Percentiles rank a stretch among this genome's conserved stretches.
phyloP scores from a whole-genome alignment of 1,284 basidiomycete species.

The Xerocomus cyaneibrunnescens region DNA sequence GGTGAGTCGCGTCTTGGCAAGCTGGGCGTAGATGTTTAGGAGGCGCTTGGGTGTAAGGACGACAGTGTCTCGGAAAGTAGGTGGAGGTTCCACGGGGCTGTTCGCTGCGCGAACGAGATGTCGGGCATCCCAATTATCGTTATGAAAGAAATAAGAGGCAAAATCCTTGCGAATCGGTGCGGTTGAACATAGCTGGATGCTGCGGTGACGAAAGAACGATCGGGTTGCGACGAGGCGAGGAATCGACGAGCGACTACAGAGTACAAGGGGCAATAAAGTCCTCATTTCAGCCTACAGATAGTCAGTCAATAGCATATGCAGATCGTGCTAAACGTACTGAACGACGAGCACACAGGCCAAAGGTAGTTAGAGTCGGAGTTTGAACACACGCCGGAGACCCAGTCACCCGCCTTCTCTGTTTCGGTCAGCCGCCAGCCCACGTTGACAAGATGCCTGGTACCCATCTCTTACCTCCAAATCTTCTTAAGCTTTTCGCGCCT shows the following conservation, averaged over 20 bases:
- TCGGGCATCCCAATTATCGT: conserved; percentile 44
- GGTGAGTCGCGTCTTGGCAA: conserved; percentile 88
- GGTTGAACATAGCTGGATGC: conserved; percentile 2
- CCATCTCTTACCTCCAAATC: conserved; percentile 88
- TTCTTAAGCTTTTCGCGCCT: conserved; percentile 92
- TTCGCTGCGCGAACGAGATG: conserved; percentile 9
- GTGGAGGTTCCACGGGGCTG: conserved; percentile 3
- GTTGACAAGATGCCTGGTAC: conserved; percentile 67
- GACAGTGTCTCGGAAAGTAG: conserved; percentile 28
- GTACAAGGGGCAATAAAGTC: conserved; percentile 3
- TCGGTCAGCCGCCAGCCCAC: neutral
- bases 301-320: neutral
- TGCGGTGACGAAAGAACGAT: conserved; percentile 8
- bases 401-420: conserved; percentile 1
- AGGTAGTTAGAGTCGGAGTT: conserved; percentile 27
- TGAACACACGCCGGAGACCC: conserved; percentile 18
- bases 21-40: conserved; percentile 72
- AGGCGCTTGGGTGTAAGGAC: conserved; percentile 56
- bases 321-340: neutral
- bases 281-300: conserved; percentile 22
- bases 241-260: conserved; percentile 17
- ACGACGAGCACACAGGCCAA: neutral
- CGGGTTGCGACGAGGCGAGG: conserved; percentile 5
- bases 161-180: conserved; percentile 36
- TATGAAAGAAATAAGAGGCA: conserved; percentile 61